Conservation (phyloP, 768 basidiomycete genomes). For the Cyathus striatus region DNA sequence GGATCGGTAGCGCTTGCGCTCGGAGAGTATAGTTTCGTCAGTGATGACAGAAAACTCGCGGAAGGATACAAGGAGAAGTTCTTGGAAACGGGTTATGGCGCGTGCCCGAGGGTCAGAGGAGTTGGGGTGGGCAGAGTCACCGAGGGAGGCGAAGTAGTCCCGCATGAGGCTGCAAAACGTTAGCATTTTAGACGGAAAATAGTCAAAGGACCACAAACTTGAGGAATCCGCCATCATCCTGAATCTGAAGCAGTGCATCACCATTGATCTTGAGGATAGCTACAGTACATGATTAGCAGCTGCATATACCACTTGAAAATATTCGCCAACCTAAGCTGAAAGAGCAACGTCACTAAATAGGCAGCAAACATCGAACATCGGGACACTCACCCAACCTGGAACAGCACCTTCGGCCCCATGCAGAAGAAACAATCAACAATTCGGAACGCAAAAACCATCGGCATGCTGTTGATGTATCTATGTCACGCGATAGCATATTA, state of each 20-base stretch:
- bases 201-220: slow-evolving; percentile 46
- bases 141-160: slow-evolving; percentile 89
- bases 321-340: slow-evolving; percentile 52
- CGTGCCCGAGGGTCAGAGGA: slow-evolving; percentile 85
- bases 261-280: slow-evolving; percentile 98
- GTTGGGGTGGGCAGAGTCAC: slow-evolving; percentile 89
- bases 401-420: slow-evolving; percentile 98
- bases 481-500: no score
- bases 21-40: slow-evolving; percentile 86
- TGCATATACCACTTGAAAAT: not conserved
- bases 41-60: slow-evolving; percentile 96
- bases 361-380: not conserved
- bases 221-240: slow-evolving; percentile 96
- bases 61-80: slow-evolving; percentile 94
- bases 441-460: slow-evolving; percentile 96
- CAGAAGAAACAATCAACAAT: slow-evolving; percentile 98
- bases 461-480: slow-evolving; percentile 90
- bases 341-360: no score
- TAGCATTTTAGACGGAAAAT: slow-evolving; percentile 1
- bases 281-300: slow-evolving; percentile 15
- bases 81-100: slow-evolving; percentile 96
- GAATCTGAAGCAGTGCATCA: slow-evolving; percentile 83
- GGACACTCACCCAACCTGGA: slow-evolving; percentile 87
- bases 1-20: slow-evolving; percentile 79
- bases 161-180: slow-evolving; percentile 95